These are phyloP conservation scores for Cladophialophora exuberans DNA, from an alignment of 2,329 filamentous ascomycete species.

Conservation along the genomic window DNA sequence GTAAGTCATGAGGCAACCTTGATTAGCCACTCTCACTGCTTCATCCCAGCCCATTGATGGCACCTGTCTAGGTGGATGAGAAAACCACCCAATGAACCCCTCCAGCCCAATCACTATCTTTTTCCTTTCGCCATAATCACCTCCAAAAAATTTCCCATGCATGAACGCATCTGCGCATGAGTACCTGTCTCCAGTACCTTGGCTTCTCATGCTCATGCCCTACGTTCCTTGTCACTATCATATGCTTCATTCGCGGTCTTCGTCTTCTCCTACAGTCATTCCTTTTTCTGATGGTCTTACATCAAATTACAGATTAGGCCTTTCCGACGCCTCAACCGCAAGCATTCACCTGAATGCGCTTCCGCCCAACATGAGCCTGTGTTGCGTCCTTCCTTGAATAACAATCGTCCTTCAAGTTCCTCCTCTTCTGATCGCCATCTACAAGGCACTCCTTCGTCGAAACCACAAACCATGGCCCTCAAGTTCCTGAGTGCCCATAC, in stretches of 20 bases:
- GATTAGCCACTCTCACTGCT: constrained; percentile 8
- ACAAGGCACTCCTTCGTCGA: constrained; percentile 10
- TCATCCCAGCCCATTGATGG: constrained; percentile 8
- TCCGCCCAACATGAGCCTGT: constrained; percentile 28
- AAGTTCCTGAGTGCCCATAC: constrained; percentile 48
- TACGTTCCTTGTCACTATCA: constrained; percentile 3
- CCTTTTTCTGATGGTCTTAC: constrained; percentile 21
- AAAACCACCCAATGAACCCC: constrained; percentile 12
- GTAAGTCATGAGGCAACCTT: constrained; percentile 12
- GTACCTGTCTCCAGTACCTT: constrained; percentile 2
- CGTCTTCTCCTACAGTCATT: constrained; percentile 11
- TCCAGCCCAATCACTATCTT: constrained; percentile 13
- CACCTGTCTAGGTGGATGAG: no score
- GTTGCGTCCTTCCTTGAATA: constrained; percentile 21
- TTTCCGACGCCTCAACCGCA: constrained; percentile 24
- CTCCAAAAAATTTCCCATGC: constrained; percentile 12
- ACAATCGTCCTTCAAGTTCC: constrained; percentile 17
- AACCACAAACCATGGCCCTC: constrained; percentile 44
- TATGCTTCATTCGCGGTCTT: neutral
- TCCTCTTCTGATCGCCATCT: constrained; percentile 28
- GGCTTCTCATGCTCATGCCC: constrained; percentile 5
- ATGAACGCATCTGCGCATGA: constrained; percentile 7
- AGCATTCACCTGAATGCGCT: constrained; percentile 29
- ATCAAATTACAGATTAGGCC: constrained; percentile 16
- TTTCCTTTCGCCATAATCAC: constrained; percentile 17